phyloP scores from a whole-genome alignment of 192 early-diverging fungal genomes.

The Lobosporangium transversale region DNA sequence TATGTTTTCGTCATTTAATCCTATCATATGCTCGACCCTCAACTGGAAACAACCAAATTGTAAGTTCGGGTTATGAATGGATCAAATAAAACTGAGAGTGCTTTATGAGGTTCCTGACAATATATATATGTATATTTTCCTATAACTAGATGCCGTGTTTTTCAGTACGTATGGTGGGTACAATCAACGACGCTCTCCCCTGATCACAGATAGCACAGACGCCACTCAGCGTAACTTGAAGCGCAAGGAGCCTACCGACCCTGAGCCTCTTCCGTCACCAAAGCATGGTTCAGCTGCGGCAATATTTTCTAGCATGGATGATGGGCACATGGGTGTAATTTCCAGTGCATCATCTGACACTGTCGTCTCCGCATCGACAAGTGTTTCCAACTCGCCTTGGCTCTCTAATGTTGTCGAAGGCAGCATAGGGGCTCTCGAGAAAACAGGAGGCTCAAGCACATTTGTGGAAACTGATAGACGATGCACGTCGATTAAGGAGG shows the following conservation, averaged over 20 bases:
- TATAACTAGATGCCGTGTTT: slow-evolving; percentile 86
- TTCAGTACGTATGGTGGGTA: slow-evolving; percentile 87
- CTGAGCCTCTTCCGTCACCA: slow-evolving; percentile 32
- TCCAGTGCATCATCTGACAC: slow-evolving; percentile 26
- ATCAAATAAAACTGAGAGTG: too few relatives aligned
- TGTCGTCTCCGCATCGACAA: slow-evolving; percentile 15
- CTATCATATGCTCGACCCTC: slow-evolving; percentile 89
- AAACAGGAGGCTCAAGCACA: background rate
- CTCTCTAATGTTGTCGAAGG: slow-evolving; percentile 1
- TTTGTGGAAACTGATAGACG: slow-evolving; percentile 55
- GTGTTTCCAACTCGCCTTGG: slow-evolving; percentile 8
- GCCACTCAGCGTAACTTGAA: background rate
- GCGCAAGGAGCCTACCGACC: slow-evolving; percentile 30
- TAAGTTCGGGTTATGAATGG: slow-evolving; percentile 57
- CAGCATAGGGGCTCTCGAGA: background rate
- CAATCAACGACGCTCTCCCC: slow-evolving; percentile 30
- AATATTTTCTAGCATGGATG: background rate
- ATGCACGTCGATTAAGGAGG: slow-evolving; percentile 87
- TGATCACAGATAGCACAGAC: background rate
- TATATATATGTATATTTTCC: too few relatives aligned
- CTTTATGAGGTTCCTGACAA: too few relatives aligned
- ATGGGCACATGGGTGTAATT: slow-evolving; percentile 2
- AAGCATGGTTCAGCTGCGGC: slow-evolving; percentile 23
- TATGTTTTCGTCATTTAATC: slow-evolving; percentile 94
- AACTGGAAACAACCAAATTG: slow-evolving; percentile 99